These are phyloP conservation scores for Umbelopsis isabellina DNA, from an alignment of 192 early-diverging fungal genomes.

Conservation along the genomic window DNA sequence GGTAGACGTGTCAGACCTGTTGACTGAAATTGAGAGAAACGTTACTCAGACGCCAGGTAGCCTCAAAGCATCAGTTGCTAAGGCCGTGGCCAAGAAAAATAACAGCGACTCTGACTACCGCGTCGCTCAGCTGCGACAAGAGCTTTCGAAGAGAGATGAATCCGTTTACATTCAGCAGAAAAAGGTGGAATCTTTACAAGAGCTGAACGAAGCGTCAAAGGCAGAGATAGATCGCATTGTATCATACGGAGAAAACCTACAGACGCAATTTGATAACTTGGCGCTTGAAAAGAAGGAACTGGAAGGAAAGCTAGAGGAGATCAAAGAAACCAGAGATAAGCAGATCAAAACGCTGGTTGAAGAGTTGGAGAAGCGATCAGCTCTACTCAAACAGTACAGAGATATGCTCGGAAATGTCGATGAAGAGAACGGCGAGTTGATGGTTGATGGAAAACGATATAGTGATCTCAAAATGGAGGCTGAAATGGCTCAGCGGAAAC, in stretches of 20 bases:
- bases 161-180: conserved; percentile 1
- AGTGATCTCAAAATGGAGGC: conserved; percentile 9
- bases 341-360: conserved; percentile 12
- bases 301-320: conserved; percentile 11
- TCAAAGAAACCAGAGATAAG: conserved; percentile 7
- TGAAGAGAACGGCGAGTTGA: neutral
- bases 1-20: conserved; percentile 2
- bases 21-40: conserved; percentile 1
- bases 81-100: conserved; percentile 5
- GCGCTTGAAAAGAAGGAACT: conserved; percentile 15
- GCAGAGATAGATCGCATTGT: conserved; percentile 7
- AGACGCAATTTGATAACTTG: neutral
- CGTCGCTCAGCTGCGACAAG: neutral
- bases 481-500: neutral
- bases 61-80: conserved; percentile 2
- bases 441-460: conserved; percentile 10
- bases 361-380: conserved; percentile 9
- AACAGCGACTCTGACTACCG: neutral
- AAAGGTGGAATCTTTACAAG: conserved; percentile 10
- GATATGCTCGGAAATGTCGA: conserved; percentile 6
- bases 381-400: neutral
- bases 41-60: conserved; percentile 3
- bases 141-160: conserved; percentile 13
- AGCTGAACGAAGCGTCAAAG: conserved; percentile 4
- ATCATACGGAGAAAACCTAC: neutral